These are phyloP conservation scores for Aspergillus pseudoglaucus DNA, from an alignment of 2,329 filamentous ascomycete genomes.

Conservation along the genomic window DNA sequence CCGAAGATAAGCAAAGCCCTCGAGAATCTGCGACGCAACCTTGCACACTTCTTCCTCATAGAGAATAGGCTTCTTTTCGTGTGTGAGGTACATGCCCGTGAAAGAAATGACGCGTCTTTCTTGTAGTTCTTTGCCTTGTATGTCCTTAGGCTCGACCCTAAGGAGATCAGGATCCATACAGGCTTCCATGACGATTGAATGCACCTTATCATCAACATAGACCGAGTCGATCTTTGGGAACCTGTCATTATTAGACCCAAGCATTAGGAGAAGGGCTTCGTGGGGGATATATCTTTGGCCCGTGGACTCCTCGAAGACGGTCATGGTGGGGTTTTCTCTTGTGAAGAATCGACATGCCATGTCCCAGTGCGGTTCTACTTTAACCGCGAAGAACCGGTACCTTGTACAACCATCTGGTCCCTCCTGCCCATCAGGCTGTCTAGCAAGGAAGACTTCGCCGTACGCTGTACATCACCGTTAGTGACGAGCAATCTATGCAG, in stretches of 20 bases:
- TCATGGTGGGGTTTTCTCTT: neutral
- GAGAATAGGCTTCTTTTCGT: conserved; percentile 12
- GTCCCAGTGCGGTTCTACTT: conserved; percentile 12
- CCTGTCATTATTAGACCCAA: conserved; percentile 16
- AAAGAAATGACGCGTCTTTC: conserved; percentile 6
- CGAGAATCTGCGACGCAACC: conserved; percentile 22
- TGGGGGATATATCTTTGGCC: conserved; percentile 11
- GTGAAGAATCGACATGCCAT: neutral
- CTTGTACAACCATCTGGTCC: too few relatives aligned
- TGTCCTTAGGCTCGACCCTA: neutral
- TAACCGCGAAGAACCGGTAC: conserved; percentile 16
- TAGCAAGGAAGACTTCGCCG: conserved; percentile 14
- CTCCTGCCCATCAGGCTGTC: conserved; percentile 8
- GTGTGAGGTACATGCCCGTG: conserved; percentile 9
- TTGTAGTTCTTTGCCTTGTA: neutral
- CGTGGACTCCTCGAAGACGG: neutral
- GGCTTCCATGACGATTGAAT: conserved; percentile 24
- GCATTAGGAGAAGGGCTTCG: conserved; percentile 22
- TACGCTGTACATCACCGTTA: conserved; percentile 14
- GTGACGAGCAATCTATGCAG: neutral
- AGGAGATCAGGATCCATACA: conserved; percentile 12
- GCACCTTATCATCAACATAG: conserved; percentile 18
- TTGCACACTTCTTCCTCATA: conserved; percentile 22
- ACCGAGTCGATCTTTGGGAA: conserved; percentile 25
- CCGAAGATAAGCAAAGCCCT: conserved; percentile 21